phyloP scores from a whole-genome alignment of 805 yeast species.

The Kodamaea fukazawae region DNA sequence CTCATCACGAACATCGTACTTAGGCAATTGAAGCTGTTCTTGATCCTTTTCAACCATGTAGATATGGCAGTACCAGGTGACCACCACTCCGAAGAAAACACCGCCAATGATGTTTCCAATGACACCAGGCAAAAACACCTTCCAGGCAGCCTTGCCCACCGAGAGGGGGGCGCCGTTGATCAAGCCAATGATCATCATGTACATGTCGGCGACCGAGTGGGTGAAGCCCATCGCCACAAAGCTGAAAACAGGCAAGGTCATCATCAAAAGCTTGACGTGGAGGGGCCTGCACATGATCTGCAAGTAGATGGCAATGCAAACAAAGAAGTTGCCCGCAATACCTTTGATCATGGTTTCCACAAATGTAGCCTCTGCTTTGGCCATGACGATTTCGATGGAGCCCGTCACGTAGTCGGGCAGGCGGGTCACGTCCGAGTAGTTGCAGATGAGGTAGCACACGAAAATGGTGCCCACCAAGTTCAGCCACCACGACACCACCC shows the following conservation, averaged over 20 bases:
- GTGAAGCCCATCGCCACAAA: conserved; percentile 78
- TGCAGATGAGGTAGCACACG: conserved; percentile 61
- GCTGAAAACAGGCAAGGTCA: conserved; percentile 68
- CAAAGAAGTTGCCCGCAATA: conserved; percentile 75
- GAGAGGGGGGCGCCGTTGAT: conserved; percentile 63
- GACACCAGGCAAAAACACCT: conserved; percentile 63
- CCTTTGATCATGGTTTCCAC: conserved; percentile 66
- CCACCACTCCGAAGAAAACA: conserved; percentile 53
- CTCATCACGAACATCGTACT: conserved; percentile 71
- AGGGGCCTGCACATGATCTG: conserved; percentile 77
- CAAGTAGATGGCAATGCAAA: conserved; percentile 69
- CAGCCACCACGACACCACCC: conserved; percentile 65
- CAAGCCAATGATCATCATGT: conserved; percentile 59
- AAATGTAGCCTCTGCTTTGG: conserved; percentile 47
- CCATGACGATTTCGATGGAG: conserved; percentile 45
- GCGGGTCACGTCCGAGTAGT: conserved; percentile 50
- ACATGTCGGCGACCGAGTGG: conserved; percentile 85
- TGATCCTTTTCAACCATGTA: conserved; percentile 72
- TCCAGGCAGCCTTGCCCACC: conserved; percentile 71
- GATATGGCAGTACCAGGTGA: conserved; percentile 74
- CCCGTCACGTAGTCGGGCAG: conserved; percentile 44
- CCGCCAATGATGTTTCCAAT: conserved; percentile 85
- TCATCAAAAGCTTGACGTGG: conserved; percentile 67
- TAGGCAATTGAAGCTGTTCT: conserved; percentile 58
- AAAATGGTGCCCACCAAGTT: conserved; percentile 65